Base-by-base conservation (phyloP, 768 basidiomycete species). In the Gloeostereum incarnatum region DNA sequence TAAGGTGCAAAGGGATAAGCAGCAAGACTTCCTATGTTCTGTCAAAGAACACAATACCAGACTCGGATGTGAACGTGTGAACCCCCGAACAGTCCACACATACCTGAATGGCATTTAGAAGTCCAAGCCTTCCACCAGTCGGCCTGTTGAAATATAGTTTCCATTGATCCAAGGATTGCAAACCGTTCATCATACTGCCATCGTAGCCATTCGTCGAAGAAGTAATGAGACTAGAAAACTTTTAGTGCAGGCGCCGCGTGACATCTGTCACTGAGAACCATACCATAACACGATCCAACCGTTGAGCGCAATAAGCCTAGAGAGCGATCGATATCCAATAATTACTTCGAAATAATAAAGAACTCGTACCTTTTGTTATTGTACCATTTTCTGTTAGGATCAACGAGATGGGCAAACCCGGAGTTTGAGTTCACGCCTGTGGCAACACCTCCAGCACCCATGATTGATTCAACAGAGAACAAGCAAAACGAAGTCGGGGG, bases 111-210 rank as follows among this genome's bases (percentile, higher is more conserved):
- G 81, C 83, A 49, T 81, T 83, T 35, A 85, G 66, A 13, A 85
- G 57, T 53, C 82, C 80, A 21, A 84, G 66, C 48, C 59, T 75
- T 23, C 70, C 63, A 30, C 72, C 69, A 13, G 62, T 57, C 10
- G 85, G 84, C 38, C 62, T n/a, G 39, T 63, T 43, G 56, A 88
- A 87, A 50, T 74, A 80, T 6, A 43, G 32, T 33, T 64, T 55
- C 85, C 85, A 88, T 45, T 78, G 72, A 13, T 50, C 39, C 42
- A 86, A 63, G 32, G 73, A 71, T 57, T 88, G 84, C 29, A 88
- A 64, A 54, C 79, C 80, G 57, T 86, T 84, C 81, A 84, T 81
- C 74, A 84, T 75, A 54, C 73, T 77, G 43, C 80, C 79, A 49
- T 85, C 83, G 52, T 78, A 85, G 36, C 82, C 83, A 53, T 76